Base-by-base conservation (phyloP, 202 grass and related monocot genomes). In the Setaria viridis region DNA sequence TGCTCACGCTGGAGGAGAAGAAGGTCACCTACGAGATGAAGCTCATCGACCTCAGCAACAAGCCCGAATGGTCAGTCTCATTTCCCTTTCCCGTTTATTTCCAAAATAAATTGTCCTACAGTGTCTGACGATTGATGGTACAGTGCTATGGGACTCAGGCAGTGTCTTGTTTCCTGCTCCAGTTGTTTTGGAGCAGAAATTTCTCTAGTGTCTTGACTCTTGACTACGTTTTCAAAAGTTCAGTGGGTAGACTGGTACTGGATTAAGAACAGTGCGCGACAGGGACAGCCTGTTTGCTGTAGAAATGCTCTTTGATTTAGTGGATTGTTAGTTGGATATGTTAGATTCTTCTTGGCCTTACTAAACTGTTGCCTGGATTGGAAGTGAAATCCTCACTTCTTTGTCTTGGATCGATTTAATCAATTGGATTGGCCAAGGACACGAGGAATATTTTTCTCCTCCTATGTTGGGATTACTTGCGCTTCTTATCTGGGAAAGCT, bases 1-100 rank as follows among this genome's bases (percentile, higher is more conserved):
- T 98, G 67, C 83, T 98, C 68, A 89, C 93, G 33, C 84, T 98
- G 56, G 91, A 98, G 90, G 93, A 98, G 95, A 95, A 98, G 93
- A 91, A 94, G 33, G 82, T 98, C 4, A 0, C 93, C 46, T 95
- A 98, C 88, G 78, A 94, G 70, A 60, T 80, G 70, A 98, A 95
- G 83, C 86, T 94, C 78, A 37, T 98, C 88, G 84, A 95, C 60
- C 47, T 95, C 78, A 85, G 55, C 78, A 87, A 92, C 84, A 98
- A 95, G 86, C 95, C 93, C 82, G 88, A 98, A 42, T 98, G 93
- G 95, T 94, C 11, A 20, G 64, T 49, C 83, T 63, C 13, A 49
- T 43, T 43, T 11, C 30, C 20, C 43, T 9, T 16, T 15, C 46
- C 20, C 3, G 7, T 41, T 59, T 42, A 14, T 35, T 47, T 17